Evolutionary conservation across 257 asterid genomes (phyloP).

Genomic region (Marsdenia floribunda): DNA sequence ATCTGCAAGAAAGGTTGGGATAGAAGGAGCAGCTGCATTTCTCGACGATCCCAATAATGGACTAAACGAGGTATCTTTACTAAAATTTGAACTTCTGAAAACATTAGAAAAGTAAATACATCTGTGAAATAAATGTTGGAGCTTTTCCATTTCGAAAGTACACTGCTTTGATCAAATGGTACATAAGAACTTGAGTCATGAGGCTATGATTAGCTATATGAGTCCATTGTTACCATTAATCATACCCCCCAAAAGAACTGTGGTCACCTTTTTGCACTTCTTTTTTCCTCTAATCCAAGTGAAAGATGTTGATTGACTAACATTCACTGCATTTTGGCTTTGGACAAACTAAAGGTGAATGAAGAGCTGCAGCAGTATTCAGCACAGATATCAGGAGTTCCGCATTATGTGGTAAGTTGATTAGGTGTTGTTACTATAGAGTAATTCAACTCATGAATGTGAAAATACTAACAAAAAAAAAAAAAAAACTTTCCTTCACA

Average conservation of each 20-base stretch:
- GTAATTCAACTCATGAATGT: not conserved
- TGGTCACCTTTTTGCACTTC: too few species aligned
- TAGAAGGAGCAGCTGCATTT: slow-evolving; percentile 89
- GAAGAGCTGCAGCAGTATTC: slow-evolving; percentile 54
- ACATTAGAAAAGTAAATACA: not conserved
- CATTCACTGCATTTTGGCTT: not conserved
- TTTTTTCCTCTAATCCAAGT: not conserved
- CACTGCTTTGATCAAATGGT: not conserved
- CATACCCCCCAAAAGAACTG: too few species aligned
- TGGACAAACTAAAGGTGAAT: slow-evolving; percentile 36
- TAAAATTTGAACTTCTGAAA: not conserved
- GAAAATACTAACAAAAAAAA: not conserved
- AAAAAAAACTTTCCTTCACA: not conserved
- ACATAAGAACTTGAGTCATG: not conserved
- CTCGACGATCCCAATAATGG: slow-evolving; percentile 86
- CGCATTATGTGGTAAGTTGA: slow-evolving; percentile 57
- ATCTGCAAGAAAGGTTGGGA: slow-evolving; percentile 69
- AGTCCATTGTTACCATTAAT: too few species aligned
- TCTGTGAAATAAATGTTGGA: not conserved
- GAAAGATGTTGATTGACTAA: not conserved
- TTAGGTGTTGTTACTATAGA: not conserved
- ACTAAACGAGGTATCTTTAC: slow-evolving; percentile 55
- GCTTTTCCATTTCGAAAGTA: not conserved
- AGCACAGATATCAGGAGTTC: slow-evolving; percentile 55
- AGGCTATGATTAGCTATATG: not conserved